phyloP scores from a whole-genome alignment of 2,329 filamentous ascomycete genomes.

The Pestalotiopsis fici region DNA sequence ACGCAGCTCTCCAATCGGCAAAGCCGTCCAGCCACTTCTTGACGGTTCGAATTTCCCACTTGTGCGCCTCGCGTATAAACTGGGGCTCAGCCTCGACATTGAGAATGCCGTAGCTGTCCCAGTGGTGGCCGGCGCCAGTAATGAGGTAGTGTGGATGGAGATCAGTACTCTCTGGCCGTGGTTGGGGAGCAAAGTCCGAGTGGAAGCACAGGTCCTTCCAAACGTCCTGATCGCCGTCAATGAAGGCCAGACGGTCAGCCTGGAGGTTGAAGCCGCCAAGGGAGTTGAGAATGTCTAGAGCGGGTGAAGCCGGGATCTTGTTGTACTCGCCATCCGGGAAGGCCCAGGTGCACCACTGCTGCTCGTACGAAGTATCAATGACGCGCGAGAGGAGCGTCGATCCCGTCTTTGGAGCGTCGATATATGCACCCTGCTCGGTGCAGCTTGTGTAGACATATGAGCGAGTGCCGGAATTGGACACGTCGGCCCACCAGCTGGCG shows the following conservation, averaged over 20 bases:
- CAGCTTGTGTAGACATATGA: conserved; percentile 54
- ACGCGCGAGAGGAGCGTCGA: conserved; percentile 49
- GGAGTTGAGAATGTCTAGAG: conserved; percentile 40
- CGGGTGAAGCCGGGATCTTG: conserved; percentile 41
- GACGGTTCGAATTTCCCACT: conserved; percentile 52
- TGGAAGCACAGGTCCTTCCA: conserved; percentile 56
- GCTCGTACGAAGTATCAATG: conserved; percentile 49
- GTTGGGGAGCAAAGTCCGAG: conserved; percentile 36
- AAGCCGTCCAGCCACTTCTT: conserved; percentile 43
- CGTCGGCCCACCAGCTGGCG: conserved; percentile 43
- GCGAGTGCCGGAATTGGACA: conserved; percentile 37
- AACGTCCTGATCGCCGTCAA: conserved; percentile 53
- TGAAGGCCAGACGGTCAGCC: conserved; percentile 48
- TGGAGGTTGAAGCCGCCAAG: conserved; percentile 48
- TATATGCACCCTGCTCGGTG: conserved; percentile 49
- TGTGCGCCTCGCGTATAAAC: conserved; percentile 50
- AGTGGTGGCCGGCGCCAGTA: conserved; percentile 52
- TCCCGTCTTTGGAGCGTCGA: conserved; percentile 42
- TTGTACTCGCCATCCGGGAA: conserved; percentile 48
- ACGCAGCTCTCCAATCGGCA: conserved; percentile 20
- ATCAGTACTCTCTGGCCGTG: conserved; percentile 36
- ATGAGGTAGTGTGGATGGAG: conserved; percentile 51
- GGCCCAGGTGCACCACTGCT: conserved; percentile 57
- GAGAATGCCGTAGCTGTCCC: conserved; percentile 43
- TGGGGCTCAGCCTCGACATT: conserved; percentile 46